These are phyloP conservation scores for Teunomyces lycoperdinae DNA, from an alignment of 805 yeast genomes.

Conservation along the genomic window DNA sequence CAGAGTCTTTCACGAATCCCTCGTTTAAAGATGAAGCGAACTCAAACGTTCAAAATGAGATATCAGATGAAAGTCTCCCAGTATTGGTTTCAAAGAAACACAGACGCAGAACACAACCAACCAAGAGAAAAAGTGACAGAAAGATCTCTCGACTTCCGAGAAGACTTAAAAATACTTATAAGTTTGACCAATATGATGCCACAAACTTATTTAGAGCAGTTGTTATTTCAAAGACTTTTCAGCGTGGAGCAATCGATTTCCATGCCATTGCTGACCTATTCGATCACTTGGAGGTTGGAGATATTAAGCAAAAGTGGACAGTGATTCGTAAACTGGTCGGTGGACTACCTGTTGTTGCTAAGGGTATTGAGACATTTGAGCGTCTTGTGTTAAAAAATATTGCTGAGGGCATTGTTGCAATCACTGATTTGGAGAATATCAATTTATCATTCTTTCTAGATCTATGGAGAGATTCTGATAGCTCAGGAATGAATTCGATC, in stretches of 20 bases:
- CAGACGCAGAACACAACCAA: slow-evolving; percentile 14
- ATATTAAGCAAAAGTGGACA: slow-evolving; percentile 67
- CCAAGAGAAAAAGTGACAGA: slow-evolving; percentile 5
- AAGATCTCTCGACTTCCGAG: slow-evolving; percentile 6
- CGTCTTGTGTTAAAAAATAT: slow-evolving; percentile 57
- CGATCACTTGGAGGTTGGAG: slow-evolving; percentile 38
- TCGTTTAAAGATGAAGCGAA: not conserved
- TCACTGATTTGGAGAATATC: slow-evolving; percentile 48
- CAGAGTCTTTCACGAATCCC: not conserved
- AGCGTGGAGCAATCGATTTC: slow-evolving; percentile 62
- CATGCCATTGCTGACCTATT: slow-evolving; percentile 51
- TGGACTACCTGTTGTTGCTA: slow-evolving; percentile 50
- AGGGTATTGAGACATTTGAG: slow-evolving; percentile 68
- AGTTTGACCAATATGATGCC: slow-evolving; percentile 45
- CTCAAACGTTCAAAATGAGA: not conserved
- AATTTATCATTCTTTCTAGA: slow-evolving; percentile 53
- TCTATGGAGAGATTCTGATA: slow-evolving; percentile 63
- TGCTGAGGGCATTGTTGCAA: slow-evolving; percentile 48
- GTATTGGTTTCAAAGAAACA: slow-evolving; percentile 12
- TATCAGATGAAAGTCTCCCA: slow-evolving; percentile 6
- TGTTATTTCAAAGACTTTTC: slow-evolving; percentile 62
- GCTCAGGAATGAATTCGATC: slow-evolving; percentile 20
- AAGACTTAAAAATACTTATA: slow-evolving; percentile 16
- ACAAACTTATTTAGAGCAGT: slow-evolving; percentile 61
- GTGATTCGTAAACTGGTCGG: slow-evolving; percentile 51